Percentiles rank a stretch among this genome's conserved stretches.
These are phyloP conservation scores for Dioszegia aurantiaca DNA, from an alignment of 768 basidiomycete genomes.

Conservation along the genomic window DNA sequence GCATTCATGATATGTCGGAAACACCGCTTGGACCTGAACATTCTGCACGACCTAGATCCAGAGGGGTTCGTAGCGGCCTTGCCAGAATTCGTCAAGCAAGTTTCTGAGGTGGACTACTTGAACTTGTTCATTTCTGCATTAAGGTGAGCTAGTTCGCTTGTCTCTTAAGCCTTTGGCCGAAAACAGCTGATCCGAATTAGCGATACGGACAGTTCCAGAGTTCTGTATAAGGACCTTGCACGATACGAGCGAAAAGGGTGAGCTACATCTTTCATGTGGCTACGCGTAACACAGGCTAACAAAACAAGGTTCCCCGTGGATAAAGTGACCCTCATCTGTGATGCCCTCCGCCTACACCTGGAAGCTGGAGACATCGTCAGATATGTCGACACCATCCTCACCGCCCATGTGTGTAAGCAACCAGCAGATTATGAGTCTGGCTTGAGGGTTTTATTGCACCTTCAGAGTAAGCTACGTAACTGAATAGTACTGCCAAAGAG, in stretches of 20 bases:
- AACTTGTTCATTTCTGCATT: slow-evolving; percentile 85
- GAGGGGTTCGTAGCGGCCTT: slow-evolving; percentile 64
- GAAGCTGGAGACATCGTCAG: slow-evolving; percentile 66
- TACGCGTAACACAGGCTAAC: slow-evolving; percentile 2
- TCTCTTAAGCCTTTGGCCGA: not conserved
- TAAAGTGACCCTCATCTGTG: slow-evolving; percentile 68
- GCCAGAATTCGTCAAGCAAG: slow-evolving; percentile 71
- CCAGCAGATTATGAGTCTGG: slow-evolving; percentile 89
- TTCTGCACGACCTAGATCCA: slow-evolving; percentile 80
- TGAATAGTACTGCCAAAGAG: not conserved
- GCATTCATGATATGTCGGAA: slow-evolving; percentile 89
- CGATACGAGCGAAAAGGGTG: not conserved
- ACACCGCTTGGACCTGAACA: slow-evolving; percentile 85
- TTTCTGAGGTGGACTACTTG: slow-evolving; percentile 84
- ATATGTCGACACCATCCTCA: slow-evolving; percentile 87
- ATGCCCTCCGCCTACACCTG: slow-evolving; percentile 68
- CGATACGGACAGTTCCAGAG: slow-evolving; percentile 46
- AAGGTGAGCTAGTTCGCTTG: slow-evolving; percentile 58
- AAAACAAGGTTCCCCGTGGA: slow-evolving; percentile 1
- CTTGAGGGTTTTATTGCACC: slow-evolving; percentile 66
- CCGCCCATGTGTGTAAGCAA: slow-evolving; percentile 84
- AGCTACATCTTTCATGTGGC: not conserved
- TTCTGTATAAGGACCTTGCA: slow-evolving; percentile 42
- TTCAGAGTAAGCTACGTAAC: slow-evolving; percentile 64
- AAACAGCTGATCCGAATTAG: slow-evolving; percentile 16